A percentile compares a stretch with the other conserved stretches of the same genome.
phyloP scores from a whole-genome alignment of 176 grass and related monocot genomes.

The Secale cereale region DNA sequence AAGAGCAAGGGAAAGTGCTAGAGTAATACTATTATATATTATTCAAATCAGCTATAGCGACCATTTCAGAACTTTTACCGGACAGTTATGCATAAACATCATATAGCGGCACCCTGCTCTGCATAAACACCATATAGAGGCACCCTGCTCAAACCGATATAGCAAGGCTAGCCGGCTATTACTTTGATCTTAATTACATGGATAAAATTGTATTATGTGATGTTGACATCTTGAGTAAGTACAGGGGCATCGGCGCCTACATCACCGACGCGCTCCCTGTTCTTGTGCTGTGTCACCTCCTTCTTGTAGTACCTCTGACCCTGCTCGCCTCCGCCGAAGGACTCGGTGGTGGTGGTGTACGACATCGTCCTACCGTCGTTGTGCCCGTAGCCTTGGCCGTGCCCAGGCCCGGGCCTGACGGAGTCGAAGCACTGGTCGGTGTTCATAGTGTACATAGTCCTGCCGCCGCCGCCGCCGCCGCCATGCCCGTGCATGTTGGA shows the following conservation, averaged over 20 bases:
- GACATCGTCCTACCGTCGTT: background rate
- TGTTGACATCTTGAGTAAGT: background rate
- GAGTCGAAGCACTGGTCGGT: slow-evolving; percentile 24
- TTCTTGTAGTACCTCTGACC: slow-evolving; percentile 38
- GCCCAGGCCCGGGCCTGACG: background rate
- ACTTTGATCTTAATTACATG: background rate
- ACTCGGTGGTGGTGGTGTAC: slow-evolving; percentile 15
- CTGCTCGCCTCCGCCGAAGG: background rate
- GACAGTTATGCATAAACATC: too few species aligned
- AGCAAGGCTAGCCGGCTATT: too few species aligned
- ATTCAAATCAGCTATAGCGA: too few species aligned
- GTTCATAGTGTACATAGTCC: slow-evolving; percentile 28
- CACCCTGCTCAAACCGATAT: too few species aligned
- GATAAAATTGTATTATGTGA: background rate
- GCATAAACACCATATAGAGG: too few species aligned
- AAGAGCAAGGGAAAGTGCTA: too few species aligned
- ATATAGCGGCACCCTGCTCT: too few species aligned
- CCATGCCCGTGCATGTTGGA: background rate
- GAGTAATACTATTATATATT: too few species aligned
- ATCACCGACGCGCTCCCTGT: slow-evolving; percentile 70
- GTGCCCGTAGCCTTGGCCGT: background rate
- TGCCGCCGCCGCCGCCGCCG: background rate
- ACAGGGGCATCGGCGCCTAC: slow-evolving; percentile 58
- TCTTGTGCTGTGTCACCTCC: slow-evolving; percentile 72
- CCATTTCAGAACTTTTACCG: too few species aligned